Percentiles rank a stretch among this genome's conserved stretches.
Conservation (phyloP, 345 rosid genomes). For the Brassica incana region DNA sequence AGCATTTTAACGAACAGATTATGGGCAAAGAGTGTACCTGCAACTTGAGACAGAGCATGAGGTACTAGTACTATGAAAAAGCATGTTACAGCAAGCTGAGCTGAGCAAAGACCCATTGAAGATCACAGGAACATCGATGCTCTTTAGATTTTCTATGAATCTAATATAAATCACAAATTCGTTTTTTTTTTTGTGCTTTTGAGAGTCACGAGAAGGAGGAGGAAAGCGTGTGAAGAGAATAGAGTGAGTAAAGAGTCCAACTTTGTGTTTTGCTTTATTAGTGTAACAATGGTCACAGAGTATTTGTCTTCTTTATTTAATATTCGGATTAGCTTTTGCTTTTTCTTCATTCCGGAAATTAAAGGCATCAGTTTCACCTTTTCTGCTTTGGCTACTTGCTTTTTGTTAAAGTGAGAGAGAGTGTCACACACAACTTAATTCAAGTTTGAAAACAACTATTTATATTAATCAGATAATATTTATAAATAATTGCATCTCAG, state of each 20-base stretch:
- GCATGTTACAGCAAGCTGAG: slow-evolving; percentile 37
- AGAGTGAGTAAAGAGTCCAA: slow-evolving; percentile 13
- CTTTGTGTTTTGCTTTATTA: slow-evolving; percentile 16
- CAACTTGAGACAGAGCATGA: slow-evolving; percentile 50
- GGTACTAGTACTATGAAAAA: slow-evolving; percentile 43
- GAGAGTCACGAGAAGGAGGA: slow-evolving; percentile 24
- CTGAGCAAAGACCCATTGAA: slow-evolving; percentile 60
- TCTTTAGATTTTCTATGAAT: background rate
- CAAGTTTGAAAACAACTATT: background rate
- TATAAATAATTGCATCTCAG: background rate
- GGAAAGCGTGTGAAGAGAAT: slow-evolving; percentile 28
- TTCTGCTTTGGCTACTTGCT: slow-evolving; percentile 29
- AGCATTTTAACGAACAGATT: slow-evolving; percentile 24
- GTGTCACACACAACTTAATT: slow-evolving; percentile 20
- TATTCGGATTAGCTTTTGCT: slow-evolving; percentile 33
- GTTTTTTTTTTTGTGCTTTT: slow-evolving; percentile 4
- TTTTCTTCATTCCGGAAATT: slow-evolving; percentile 25
- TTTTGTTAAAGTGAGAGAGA: slow-evolving; percentile 25
- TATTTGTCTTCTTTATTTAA: slow-evolving; percentile 31
- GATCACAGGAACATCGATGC: slow-evolving; percentile 33
- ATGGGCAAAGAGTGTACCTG: slow-evolving; percentile 48
- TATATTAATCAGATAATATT: background rate
- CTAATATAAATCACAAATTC: background rate
- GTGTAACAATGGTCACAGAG: slow-evolving; percentile 23
- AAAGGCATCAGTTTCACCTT: slow-evolving; percentile 34